Percentiles rank a stretch among this genome's conserved stretches.
Evolutionary conservation across 2,329 filamentous ascomycete genomes (phyloP).

Genomic region (Ramularia endophylla): DNA sequence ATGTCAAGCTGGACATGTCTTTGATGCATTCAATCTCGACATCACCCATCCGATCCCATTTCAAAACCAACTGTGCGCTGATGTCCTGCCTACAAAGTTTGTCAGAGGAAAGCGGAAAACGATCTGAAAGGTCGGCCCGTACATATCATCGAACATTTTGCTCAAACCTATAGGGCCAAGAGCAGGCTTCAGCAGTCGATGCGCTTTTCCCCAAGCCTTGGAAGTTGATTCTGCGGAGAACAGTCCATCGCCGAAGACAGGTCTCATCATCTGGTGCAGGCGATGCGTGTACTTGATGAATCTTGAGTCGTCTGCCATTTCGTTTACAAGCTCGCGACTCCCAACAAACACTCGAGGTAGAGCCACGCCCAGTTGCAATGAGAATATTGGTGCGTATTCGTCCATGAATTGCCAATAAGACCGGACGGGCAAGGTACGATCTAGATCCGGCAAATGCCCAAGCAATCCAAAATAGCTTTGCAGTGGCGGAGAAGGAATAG

Average conservation of each 20-base stretch:
- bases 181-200: conserved; percentile 42
- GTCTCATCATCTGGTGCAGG: conserved; percentile 51
- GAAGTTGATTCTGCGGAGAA: conserved; percentile 37
- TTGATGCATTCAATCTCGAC: conserved; percentile 55
- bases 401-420: conserved; percentile 14
- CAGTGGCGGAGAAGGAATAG: conserved; percentile 16
- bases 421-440: conserved; percentile 10
- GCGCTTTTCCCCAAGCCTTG: conserved; percentile 36
- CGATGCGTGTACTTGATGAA: conserved; percentile 55
- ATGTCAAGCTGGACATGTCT: conserved; percentile 62
- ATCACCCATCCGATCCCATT: conserved; percentile 57
- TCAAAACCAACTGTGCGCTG: conserved; percentile 56
- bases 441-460: conserved; percentile 16
- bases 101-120: neutral
- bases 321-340: conserved; percentile 30
- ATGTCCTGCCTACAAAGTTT: conserved; percentile 44
- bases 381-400: conserved; percentile 19
- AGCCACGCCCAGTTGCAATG: conserved; percentile 10
- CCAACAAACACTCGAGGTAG: conserved; percentile 13
- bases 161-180: conserved; percentile 39
- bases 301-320: conserved; percentile 32
- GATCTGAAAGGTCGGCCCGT: neutral
- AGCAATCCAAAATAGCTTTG: conserved; percentile 11
- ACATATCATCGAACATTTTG: conserved; percentile 33
- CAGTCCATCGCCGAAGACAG: conserved; percentile 43